Percentiles rank a stretch among this genome's conserved stretches.
Evolutionary conservation across 441 rosid species (phyloP).

Genomic region (Gossypium schwendimanii): DNA sequence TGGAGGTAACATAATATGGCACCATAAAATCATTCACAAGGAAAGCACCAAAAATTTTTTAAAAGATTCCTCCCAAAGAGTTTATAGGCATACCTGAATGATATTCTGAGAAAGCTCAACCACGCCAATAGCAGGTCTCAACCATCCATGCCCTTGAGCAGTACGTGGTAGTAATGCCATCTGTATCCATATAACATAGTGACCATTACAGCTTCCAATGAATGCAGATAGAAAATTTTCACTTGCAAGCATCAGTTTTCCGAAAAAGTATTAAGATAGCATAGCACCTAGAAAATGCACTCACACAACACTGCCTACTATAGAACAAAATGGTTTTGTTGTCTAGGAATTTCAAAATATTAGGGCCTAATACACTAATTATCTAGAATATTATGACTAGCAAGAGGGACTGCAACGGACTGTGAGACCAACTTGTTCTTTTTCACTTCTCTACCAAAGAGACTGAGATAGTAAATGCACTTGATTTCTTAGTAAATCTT

Average conservation of each 20-base stretch:
- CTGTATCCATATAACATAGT: constrained; percentile 32
- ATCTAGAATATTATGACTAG: not conserved
- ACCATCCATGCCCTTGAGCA: constrained; percentile 94
- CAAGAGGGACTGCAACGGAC: not conserved
- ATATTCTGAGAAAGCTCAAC: constrained; percentile 91
- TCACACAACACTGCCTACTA: not conserved
- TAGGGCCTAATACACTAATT: not conserved
- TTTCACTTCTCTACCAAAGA: not conserved
- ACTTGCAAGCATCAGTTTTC: not conserved
- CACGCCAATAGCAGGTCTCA: constrained; percentile 95
- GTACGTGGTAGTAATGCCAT: constrained; percentile 92
- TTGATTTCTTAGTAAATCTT: not conserved
- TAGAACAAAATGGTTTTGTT: not conserved
- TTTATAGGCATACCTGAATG: constrained; percentile 55
- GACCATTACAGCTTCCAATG: not conserved
- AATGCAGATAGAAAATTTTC: not conserved
- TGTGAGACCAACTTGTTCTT: not conserved
- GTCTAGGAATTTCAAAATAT: not conserved
- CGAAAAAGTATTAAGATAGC: not conserved
- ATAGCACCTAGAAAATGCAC: not conserved
- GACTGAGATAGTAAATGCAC: not conserved
- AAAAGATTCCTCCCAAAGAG: constrained; percentile 1
- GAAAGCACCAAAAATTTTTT: not conserved
- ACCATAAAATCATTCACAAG: not conserved
- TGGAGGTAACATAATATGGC: not conserved